A percentile compares a stretch with the other conserved stretches of the same genome.
Evolutionary conservation across 1,284 basidiomycete species (phyloP).

Genomic region (Rhodotorula sp.): DNA sequence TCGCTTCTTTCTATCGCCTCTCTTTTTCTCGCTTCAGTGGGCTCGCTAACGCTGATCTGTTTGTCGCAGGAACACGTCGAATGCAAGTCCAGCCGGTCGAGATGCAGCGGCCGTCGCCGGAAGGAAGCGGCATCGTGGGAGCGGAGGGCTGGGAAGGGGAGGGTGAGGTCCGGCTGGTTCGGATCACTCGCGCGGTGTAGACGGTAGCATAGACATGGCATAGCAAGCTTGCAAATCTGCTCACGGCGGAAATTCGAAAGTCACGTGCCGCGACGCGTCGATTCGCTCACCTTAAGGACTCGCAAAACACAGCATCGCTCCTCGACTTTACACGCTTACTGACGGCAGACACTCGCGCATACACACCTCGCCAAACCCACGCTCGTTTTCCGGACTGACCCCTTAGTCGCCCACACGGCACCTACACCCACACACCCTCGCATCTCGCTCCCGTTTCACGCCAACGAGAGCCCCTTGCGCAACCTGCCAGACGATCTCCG

Average conservation of each 20-base stretch:
- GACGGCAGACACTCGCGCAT: too few species aligned
- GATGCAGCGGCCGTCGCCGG: not conserved
- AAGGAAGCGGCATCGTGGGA: constrained; percentile 31
- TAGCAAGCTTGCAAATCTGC: too few species aligned
- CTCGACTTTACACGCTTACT: too few species aligned
- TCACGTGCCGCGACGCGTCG: not conserved
- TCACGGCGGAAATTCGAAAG: not conserved
- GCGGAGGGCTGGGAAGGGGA: constrained; percentile 39
- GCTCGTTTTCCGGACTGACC: constrained; percentile 9
- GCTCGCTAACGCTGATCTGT: not conserved
- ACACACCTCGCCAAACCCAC: not conserved
- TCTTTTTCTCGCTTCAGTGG: not conserved
- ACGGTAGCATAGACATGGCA: not conserved
- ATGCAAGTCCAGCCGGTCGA: constrained; percentile 16
- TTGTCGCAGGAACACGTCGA: not conserved
- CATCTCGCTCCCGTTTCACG: not conserved
- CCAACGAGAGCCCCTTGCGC: not conserved
- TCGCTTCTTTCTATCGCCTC: not conserved
- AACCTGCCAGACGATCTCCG: not conserved
- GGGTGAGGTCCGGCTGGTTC: constrained; percentile 31
- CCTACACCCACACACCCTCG: not conserved
- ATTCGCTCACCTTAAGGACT: not conserved
- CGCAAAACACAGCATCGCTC: not conserved
- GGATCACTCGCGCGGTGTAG: constrained; percentile 2
- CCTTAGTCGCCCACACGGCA: constrained; percentile 34